A percentile compares a stretch with the other conserved stretches of the same genome.
phyloP scores from a whole-genome alignment of 2,329 filamentous ascomycete genomes.

The Coniochaeta prunicola region DNA sequence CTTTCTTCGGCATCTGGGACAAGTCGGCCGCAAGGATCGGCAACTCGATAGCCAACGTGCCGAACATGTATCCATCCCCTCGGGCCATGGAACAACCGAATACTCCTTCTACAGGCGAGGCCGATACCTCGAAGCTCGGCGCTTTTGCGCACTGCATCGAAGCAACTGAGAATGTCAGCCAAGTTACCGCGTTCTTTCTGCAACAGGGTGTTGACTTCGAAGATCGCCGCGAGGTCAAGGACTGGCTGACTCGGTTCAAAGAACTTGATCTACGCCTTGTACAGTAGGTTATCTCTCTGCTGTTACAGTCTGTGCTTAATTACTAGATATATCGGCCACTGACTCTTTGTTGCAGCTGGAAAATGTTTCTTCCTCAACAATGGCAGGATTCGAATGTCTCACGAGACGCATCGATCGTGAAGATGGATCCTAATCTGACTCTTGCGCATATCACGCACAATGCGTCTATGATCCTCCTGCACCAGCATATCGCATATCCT shows the following conservation, averaged over 20 bases:
- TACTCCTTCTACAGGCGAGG: conserved; percentile 1
- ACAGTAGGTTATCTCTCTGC: conserved; percentile 17
- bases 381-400: background rate
- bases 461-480: background rate
- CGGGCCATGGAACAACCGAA: background rate
- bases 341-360: background rate
- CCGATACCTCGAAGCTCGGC: conserved; percentile 20
- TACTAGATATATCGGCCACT: no score
- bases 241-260: conserved; percentile 31
- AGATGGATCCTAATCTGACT: background rate
- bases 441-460: background rate
- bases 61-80: background rate
- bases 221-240: conserved; percentile 21
- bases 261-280: conserved; percentile 29
- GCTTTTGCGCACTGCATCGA: conserved; percentile 29
- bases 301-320: background rate
- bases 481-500: background rate
- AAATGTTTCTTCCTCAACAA: background rate
- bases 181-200: conserved; percentile 26
- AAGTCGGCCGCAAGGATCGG: conserved; percentile 19
- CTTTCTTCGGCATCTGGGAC: conserved; percentile 27
- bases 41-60: conserved; percentile 14
- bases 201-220: conserved; percentile 24
- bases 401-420: background rate
- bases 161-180: conserved; percentile 27